Evolutionary conservation across 2,329 filamentous ascomycete genomes (phyloP).

Genomic region (Aschersonia sp.): DNA sequence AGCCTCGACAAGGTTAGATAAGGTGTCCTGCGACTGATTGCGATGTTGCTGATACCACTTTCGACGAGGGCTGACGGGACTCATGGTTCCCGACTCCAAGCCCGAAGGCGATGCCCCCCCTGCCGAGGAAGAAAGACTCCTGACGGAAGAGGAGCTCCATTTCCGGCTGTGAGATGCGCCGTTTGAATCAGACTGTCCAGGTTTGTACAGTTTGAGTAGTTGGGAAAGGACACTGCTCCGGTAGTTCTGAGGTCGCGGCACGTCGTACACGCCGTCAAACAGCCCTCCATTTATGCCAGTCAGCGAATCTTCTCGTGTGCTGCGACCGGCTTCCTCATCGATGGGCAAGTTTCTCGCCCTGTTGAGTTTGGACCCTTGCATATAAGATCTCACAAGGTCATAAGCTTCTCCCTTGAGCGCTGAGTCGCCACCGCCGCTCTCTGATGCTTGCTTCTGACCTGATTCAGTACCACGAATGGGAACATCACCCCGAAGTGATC

Average conservation of each 20-base stretch:
- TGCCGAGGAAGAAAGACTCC: background rate
- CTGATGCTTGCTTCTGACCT: slow-evolving; percentile 1
- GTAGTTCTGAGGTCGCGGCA: slow-evolving; percentile 25
- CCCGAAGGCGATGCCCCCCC: slow-evolving; percentile 16
- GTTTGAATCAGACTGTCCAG: slow-evolving; percentile 12
- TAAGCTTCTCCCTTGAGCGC: slow-evolving; percentile 20
- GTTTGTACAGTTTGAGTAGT: slow-evolving; percentile 30
- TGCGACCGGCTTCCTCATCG: slow-evolving; percentile 6
- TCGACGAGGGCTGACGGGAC: slow-evolving; percentile 23
- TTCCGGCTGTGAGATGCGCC: slow-evolving; percentile 9
- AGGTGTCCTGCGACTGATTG: slow-evolving; percentile 29
- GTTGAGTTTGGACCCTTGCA: slow-evolving; percentile 10
- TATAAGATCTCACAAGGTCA: slow-evolving; percentile 28
- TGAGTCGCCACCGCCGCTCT: background rate
- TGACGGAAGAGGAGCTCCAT: slow-evolving; percentile 6
- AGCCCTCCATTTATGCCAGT: slow-evolving; percentile 22
- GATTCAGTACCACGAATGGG: slow-evolving; percentile 9
- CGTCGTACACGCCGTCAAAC: slow-evolving; percentile 25
- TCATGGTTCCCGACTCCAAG: slow-evolving; percentile 21
- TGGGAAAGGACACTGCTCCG: slow-evolving; percentile 30
- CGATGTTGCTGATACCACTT: slow-evolving; percentile 24
- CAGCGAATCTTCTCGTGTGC: slow-evolving; percentile 6
- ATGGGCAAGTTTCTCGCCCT: slow-evolving; percentile 2
- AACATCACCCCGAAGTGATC: slow-evolving; percentile 12
- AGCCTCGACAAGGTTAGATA: slow-evolving; percentile 31